Conservation (phyloP, 805 yeast genomes). For the Jamesozyma lodderae region DNA sequence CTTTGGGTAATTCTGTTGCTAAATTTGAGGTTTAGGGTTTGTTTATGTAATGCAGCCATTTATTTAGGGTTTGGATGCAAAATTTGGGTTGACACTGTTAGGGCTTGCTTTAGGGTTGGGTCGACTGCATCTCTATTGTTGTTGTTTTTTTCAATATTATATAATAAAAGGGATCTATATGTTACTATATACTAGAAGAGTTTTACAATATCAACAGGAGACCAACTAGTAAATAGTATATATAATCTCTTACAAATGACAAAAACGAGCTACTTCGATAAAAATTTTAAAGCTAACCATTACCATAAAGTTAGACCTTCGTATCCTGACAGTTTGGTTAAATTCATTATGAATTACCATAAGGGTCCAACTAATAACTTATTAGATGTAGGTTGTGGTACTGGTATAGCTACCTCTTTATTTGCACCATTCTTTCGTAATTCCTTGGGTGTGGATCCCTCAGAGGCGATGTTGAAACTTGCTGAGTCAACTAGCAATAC, state of each 20-base stretch:
- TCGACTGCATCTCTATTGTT: too few relatives aligned
- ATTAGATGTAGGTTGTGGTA: conserved; percentile 64
- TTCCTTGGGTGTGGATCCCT: conserved; percentile 52
- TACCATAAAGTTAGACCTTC: conserved; percentile 19
- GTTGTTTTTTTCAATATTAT: too few relatives aligned
- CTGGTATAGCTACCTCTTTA: conserved; percentile 51
- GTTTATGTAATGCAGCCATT: too few relatives aligned
- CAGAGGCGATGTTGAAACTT: conserved; percentile 40
- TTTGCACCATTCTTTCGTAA: conserved; percentile 31
- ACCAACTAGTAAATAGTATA: background rate
- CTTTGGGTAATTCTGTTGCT: too few relatives aligned
- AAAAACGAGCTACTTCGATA: conserved; percentile 7
- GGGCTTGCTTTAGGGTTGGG: too few relatives aligned
- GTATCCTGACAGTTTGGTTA: conserved; percentile 47
- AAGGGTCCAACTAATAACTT: conserved; percentile 21
- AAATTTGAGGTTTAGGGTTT: too few relatives aligned
- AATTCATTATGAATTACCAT: conserved; percentile 36
- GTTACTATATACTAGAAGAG: too few relatives aligned
- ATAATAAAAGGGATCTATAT: too few relatives aligned
- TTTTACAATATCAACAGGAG: too few relatives aligned
- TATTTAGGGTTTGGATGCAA: too few relatives aligned
- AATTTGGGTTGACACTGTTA: too few relatives aligned
- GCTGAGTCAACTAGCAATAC: conserved; percentile 22
- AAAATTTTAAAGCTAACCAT: conserved; percentile 8
- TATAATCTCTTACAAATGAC: conserved; percentile 7